Evolutionary conservation across 1,139 yeast genomes (phyloP).

Genomic region (Candida frijolesensis): DNA sequence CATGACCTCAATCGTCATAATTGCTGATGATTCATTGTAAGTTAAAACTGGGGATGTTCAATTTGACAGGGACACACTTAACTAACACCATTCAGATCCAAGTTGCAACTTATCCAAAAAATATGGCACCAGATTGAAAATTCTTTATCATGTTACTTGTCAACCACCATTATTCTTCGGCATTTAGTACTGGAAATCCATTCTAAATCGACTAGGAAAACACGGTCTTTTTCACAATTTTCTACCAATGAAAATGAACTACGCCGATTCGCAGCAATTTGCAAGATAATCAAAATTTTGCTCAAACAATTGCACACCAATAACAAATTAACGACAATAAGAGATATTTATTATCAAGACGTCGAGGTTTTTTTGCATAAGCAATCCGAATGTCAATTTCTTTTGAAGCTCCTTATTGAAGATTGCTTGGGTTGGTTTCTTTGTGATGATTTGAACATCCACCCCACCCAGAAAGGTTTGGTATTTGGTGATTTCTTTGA

Average conservation of each 20-base stretch:
- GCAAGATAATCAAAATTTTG: conserved; percentile 23
- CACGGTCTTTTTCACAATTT: conserved; percentile 8
- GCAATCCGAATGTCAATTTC: conserved; percentile 48
- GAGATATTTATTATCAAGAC: conserved; percentile 70
- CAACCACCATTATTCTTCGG: conserved; percentile 5
- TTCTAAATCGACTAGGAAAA: conserved; percentile 4
- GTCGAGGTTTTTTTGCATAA: conserved; percentile 50
- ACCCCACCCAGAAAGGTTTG: conserved; percentile 67
- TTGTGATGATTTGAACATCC: conserved; percentile 40
- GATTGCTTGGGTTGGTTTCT: conserved; percentile 26
- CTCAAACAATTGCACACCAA: conserved; percentile 20
- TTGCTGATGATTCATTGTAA: not conserved
- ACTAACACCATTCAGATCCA: conserved; percentile 4
- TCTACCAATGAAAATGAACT: conserved; percentile 8
- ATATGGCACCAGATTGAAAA: conserved; percentile 11
- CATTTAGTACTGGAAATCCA: not conserved
- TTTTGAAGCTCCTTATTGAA: conserved; percentile 38
- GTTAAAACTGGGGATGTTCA: not conserved
- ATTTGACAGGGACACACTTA: not conserved
- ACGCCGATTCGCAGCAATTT: conserved; percentile 17
- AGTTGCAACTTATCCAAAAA: conserved; percentile 8
- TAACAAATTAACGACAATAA: conserved; percentile 42
- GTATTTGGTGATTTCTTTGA: conserved; percentile 39
- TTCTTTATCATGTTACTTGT: conserved; percentile 4
- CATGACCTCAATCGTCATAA: not conserved